These are phyloP conservation scores for Colletotrichum karsti DNA, from an alignment of 2,329 filamentous ascomycete species.

Conservation along the genomic window DNA sequence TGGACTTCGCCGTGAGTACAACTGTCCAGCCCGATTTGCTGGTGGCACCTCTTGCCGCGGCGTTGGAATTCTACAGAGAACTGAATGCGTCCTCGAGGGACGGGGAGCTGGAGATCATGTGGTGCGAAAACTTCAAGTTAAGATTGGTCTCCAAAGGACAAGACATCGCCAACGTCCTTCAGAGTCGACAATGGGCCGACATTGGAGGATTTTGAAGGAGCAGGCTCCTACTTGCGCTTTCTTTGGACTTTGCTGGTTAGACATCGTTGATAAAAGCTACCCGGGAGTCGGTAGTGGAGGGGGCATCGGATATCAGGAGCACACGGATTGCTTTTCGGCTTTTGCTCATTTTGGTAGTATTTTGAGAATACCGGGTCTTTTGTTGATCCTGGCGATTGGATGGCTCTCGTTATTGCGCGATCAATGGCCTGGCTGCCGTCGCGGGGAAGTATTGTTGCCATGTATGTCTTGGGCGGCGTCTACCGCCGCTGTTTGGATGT, in stretches of 20 bases:
- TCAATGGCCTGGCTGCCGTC: background rate
- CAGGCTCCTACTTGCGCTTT: background rate
- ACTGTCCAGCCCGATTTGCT: slow-evolving; percentile 58
- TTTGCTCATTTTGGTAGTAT: background rate
- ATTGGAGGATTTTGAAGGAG: slow-evolving; percentile 31
- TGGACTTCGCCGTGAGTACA: slow-evolving; percentile 55
- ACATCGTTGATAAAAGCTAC: background rate
- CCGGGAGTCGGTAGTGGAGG: background rate
- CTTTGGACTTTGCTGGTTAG: background rate
- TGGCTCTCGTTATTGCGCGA: background rate
- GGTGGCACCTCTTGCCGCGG: slow-evolving; percentile 51
- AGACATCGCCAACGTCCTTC: slow-evolving; percentile 47
- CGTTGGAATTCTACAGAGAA: slow-evolving; percentile 50
- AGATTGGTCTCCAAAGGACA: slow-evolving; percentile 50
- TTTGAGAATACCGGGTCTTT: background rate
- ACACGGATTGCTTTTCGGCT: background rate
- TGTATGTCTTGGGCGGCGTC: background rate
- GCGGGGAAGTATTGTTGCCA: background rate
- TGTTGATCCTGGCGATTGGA: background rate
- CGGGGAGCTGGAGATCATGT: slow-evolving; percentile 54
- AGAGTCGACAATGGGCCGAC: slow-evolving; percentile 48
- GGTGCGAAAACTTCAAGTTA: slow-evolving; percentile 54
- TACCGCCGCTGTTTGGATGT: background rate
- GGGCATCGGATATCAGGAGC: background rate
- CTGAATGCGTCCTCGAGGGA: slow-evolving; percentile 48